Evolutionary conservation across 2,329 filamentous ascomycete genomes (phyloP).

Genomic region (Penicillium capsulatum): DNA sequence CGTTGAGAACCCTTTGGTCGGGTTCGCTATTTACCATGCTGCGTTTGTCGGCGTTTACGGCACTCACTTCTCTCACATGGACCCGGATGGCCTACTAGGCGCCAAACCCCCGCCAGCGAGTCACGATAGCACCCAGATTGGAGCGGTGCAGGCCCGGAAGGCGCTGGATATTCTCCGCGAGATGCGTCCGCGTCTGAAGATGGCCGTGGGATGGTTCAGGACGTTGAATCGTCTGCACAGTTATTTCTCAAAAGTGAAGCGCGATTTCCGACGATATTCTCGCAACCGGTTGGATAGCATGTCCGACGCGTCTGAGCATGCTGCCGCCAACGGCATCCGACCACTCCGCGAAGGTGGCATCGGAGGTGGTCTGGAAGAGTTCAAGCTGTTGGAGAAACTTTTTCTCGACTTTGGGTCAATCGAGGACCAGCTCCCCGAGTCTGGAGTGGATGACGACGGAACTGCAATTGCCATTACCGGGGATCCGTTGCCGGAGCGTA

Average conservation of each 20-base stretch:
- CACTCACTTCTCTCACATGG: constrained; percentile 54
- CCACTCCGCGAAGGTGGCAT: constrained; percentile 31
- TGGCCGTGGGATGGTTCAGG: constrained; percentile 44
- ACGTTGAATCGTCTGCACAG: constrained; percentile 41
- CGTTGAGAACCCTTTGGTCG: constrained; percentile 54
- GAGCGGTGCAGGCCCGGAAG: constrained; percentile 34
- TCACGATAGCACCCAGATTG: constrained; percentile 27
- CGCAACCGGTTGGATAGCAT: constrained; percentile 30
- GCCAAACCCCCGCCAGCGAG: constrained; percentile 23
- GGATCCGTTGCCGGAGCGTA: constrained; percentile 29
- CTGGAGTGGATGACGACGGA: constrained; percentile 32
- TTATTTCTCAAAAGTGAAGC: constrained; percentile 40
- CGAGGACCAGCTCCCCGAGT: constrained; percentile 38
- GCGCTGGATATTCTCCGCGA: constrained; percentile 39
- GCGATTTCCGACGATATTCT: constrained; percentile 35
- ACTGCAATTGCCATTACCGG: constrained; percentile 18
- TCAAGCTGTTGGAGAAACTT: constrained; percentile 41
- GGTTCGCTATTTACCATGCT: constrained; percentile 54
- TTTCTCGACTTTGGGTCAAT: constrained; percentile 39
- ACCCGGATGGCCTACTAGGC: constrained; percentile 48
- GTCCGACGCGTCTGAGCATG: constrained; percentile 27
- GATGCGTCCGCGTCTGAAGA: constrained; percentile 39
- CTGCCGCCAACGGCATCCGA: constrained; percentile 28
- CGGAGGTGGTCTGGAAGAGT: constrained; percentile 36
- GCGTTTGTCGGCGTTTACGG: constrained; percentile 51